Conservation (phyloP, 2,329 filamentous ascomycete genomes). For the Ophiostoma sp. region DNA sequence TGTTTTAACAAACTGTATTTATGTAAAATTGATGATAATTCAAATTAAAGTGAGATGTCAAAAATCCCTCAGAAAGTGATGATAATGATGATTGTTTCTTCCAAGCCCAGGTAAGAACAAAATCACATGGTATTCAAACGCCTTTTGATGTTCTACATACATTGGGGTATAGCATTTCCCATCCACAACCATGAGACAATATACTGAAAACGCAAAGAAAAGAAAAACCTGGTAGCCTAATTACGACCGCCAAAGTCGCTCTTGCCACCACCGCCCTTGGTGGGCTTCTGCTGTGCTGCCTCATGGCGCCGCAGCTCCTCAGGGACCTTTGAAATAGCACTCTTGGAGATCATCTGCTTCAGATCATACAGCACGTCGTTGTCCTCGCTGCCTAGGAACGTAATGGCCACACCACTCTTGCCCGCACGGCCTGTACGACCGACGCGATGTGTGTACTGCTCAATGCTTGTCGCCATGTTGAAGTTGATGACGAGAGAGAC, state of each 20-base stretch:
- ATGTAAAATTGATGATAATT: neutral
- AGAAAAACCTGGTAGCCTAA: neutral
- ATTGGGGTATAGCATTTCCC: too few relatives aligned
- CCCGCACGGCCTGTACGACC: constrained; percentile 96
- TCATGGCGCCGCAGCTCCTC: constrained; percentile 88
- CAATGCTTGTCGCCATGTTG: constrained; percentile 93
- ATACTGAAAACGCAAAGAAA: too few relatives aligned
- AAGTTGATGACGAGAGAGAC: constrained; percentile 95
- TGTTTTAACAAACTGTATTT: neutral
- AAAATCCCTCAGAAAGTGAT: too few relatives aligned
- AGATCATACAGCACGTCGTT: constrained; percentile 86
- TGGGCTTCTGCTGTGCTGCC: constrained; percentile 77
- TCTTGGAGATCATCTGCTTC: constrained; percentile 93
- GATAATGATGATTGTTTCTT: too few relatives aligned
- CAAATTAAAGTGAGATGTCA: neutral
- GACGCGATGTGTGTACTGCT: constrained; percentile 93
- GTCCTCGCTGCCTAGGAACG: constrained; percentile 89
- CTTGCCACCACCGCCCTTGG: constrained; percentile 19
- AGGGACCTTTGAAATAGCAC: constrained; percentile 77
- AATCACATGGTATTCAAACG: neutral
- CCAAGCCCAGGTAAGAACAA: neutral
- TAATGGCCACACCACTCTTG: constrained; percentile 93
- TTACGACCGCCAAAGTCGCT: constrained; percentile 5
- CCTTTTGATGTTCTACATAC: too few relatives aligned
- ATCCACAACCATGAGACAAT: too few relatives aligned